Conservation (phyloP, 768 basidiomycete species). For the Pleurotus ostreatus region DNA sequence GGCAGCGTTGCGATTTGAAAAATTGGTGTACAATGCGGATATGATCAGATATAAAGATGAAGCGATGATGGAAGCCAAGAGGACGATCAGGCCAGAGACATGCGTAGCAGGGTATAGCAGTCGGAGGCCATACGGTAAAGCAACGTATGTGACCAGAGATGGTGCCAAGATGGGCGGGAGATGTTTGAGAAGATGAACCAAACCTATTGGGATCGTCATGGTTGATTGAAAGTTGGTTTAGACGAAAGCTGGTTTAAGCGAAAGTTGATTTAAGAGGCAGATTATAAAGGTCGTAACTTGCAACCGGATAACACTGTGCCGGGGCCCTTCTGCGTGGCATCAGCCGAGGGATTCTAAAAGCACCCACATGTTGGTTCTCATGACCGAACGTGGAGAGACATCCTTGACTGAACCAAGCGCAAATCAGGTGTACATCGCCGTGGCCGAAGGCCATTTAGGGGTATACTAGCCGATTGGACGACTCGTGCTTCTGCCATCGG, state of each 20-base stretch:
- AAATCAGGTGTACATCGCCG: neutral
- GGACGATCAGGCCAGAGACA: neutral
- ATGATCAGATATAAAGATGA: constrained; percentile 12
- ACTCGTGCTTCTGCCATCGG: too few species aligned
- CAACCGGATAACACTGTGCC: neutral
- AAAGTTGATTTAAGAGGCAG: neutral
- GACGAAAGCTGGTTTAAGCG: neutral
- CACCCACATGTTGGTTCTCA: neutral
- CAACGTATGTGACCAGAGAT: constrained; percentile 3
- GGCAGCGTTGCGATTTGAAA: constrained; percentile 20
- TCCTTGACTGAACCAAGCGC: neutral
- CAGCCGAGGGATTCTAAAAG: neutral
- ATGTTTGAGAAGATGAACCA: neutral
- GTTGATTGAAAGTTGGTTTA: neutral
- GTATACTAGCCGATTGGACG: neutral
- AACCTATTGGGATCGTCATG: constrained; percentile 2
- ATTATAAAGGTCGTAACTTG: neutral
- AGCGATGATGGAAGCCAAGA: neutral
- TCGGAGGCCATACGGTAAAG: neutral
- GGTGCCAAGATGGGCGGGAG: neutral
- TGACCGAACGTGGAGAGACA: neutral
- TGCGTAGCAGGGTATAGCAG: neutral
- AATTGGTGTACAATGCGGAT: constrained; percentile 15
- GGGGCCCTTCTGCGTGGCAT: constrained; percentile 1
- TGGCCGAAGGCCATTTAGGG: neutral